Percentiles rank a stretch among this genome's conserved stretches.
phyloP scores from a whole-genome alignment of 257 asterid genomes.

The Nicotiana knightiana region DNA sequence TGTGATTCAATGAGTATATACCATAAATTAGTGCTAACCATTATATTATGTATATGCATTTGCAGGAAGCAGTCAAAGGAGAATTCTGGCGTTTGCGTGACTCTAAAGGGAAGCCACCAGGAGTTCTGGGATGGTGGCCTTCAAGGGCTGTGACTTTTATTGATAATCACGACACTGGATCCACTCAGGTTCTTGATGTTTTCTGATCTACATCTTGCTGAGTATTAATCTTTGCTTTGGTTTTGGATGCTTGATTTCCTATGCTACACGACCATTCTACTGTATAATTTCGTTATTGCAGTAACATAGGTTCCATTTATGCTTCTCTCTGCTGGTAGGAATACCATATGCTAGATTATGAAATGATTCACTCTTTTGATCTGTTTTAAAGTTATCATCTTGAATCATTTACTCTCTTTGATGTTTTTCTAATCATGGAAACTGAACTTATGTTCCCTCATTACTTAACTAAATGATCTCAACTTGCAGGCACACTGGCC shows the following conservation, averaged over 20 bases:
- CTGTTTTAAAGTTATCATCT: neutral
- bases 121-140: slow-evolving; percentile 96
- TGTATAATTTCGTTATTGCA: neutral
- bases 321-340: neutral
- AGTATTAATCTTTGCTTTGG: neutral
- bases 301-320: neutral
- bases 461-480: slow-evolving; percentile 9
- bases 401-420: neutral
- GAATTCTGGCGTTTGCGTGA: slow-evolving; percentile 90
- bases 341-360: neutral
- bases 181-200: slow-evolving; percentile 66
- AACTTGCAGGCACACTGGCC: slow-evolving; percentile 91
- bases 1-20: neutral
- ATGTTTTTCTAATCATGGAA: neutral
- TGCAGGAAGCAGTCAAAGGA: slow-evolving; percentile 91
- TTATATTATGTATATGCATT: neutral
- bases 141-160: slow-evolving; percentile 90
- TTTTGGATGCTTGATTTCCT: neutral
- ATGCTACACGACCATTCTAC: neutral
- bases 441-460: neutral
- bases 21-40: neutral
- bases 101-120: slow-evolving; percentile 81
- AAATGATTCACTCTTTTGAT: neutral
- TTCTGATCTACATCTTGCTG: neutral
- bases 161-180: slow-evolving; percentile 96